Evolutionary conservation across 352 stramenopile genomes (phyloP), one percentile per base, ranked within the genome.

Genomic region (Globisporangium lucens): DNA sequence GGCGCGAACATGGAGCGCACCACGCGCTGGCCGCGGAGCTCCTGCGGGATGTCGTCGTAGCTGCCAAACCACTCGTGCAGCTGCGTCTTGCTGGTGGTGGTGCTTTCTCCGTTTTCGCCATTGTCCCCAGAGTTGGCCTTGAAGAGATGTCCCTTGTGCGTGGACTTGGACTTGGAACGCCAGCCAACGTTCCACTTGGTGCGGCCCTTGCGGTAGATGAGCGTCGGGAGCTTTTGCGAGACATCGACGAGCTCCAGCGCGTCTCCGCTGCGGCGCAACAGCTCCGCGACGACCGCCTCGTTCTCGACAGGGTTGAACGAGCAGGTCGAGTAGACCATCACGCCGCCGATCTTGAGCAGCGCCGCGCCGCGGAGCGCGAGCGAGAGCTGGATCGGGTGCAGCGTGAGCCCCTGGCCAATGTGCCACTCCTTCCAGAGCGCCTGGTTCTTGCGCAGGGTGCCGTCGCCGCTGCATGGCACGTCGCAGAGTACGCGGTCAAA

Each of bases 401-500:
- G 80, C 12, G 79, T 94, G 13, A 99, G 84, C 0, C 85, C 87
- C 66, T 94, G 90, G 22, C 80, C 79, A 49, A 98, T 97, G 69
- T 89, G 94, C 97, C 97, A 99, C 13, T 94, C 90, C 65, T 92
- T 90, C 91, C 95, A 98, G 56, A 99, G 80, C 35, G 87, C 67
- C 46, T 98, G 95, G 75, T 97, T 98, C 81, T 99, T 99, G 57
- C 98, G 87, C 15, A 99, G 76, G 22, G 98, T 99, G 61, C 98
- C 98, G 73, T 99, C 98, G 33, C 98, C 94, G 36, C 89, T 98
- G 87, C 98, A 99, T 0, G 97, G 97, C 17, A 99, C 98, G 79
- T 99, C 97, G 71, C 91, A 98, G 41, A 99, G 72, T 41, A 99
- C 92, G n/a, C 95, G 85, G 82, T 99, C 98, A 73, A 99, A 99